Percentiles rank a stretch among this genome's conserved stretches.
These are phyloP conservation scores for Ustilago loliicola DNA, from an alignment of 1,284 basidiomycete species.

Conservation along the genomic window DNA sequence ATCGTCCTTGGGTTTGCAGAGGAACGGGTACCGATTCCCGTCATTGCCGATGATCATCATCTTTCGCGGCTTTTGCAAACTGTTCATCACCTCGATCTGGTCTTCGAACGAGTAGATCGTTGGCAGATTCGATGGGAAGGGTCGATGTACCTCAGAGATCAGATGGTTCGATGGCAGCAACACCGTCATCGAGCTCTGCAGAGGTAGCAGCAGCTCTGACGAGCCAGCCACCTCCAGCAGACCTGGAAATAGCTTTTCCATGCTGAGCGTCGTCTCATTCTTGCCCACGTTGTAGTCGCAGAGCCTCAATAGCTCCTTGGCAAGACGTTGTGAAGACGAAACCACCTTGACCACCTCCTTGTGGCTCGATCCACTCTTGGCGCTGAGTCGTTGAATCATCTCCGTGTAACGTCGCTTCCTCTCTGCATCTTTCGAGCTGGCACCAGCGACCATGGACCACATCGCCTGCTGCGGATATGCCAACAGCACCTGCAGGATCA, in stretches of 20 bases:
- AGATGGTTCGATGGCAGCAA: conserved; percentile 75
- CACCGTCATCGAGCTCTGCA: conserved; percentile 94
- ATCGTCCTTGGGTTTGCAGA: conserved; percentile 98
- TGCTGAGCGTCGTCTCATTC: conserved; percentile 51
- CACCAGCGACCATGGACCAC: conserved; percentile 91
- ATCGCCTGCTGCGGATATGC: conserved; percentile 91
- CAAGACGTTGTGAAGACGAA: conserved; percentile 59
- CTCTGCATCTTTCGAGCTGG: conserved; percentile 82
- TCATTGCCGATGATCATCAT: conserved; percentile 87
- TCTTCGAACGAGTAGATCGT: conserved; percentile 79
- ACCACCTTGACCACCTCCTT: conserved; percentile 57
- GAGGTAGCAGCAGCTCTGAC: conserved; percentile 76
- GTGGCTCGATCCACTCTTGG: conserved; percentile 24
- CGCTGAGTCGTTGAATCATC: conserved; percentile 74
- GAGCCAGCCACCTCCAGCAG: conserved; percentile 49
- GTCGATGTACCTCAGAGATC: conserved; percentile 78
- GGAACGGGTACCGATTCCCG: conserved; percentile 87
- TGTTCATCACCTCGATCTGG: conserved; percentile 90
- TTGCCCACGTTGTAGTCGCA: conserved; percentile 62
- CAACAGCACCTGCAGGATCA: conserved; percentile 82
- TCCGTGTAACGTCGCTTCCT: conserved; percentile 77
- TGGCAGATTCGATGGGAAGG: conserved; percentile 84
- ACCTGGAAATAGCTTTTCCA: conserved; percentile 58
- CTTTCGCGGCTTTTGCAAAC: conserved; percentile 92
- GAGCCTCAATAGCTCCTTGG: conserved; percentile 64